phyloP scores from a whole-genome alignment of 1,284 basidiomycete species.

The Cryptococcus sp. region DNA sequence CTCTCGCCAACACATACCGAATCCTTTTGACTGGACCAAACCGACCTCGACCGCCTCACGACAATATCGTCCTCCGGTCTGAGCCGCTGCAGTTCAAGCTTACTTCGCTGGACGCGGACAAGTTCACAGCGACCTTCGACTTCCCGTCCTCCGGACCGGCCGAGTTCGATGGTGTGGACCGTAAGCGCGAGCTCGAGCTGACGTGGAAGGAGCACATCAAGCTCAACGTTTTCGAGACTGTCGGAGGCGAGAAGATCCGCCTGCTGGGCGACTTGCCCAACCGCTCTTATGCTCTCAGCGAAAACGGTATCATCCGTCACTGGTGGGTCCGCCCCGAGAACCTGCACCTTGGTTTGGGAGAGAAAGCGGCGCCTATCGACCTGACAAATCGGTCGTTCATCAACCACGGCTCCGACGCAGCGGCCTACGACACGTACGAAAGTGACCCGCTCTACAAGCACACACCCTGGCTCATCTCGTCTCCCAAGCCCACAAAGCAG shows the following conservation, averaged over 20 bases:
- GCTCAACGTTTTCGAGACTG: conserved; percentile 38
- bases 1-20: conserved; percentile 44
- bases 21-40: conserved; percentile 48
- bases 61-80: conserved; percentile 45
- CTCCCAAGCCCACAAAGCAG: conserved; percentile 27
- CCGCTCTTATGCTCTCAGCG: conserved; percentile 52
- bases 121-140: conserved; percentile 29
- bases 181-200: conserved; percentile 32
- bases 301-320: conserved; percentile 49
- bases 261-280: conserved; percentile 48
- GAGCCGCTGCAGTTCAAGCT: conserved; percentile 34
- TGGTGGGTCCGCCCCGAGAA: conserved; percentile 39
- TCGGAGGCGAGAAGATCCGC: conserved; percentile 28
- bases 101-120: conserved; percentile 20
- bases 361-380: conserved; percentile 54
- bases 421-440: conserved; percentile 53
- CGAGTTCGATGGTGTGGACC: conserved; percentile 23
- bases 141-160: conserved; percentile 32
- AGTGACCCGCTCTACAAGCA: conserved; percentile 57
- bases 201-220: conserved; percentile 41
- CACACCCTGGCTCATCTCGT: conserved; percentile 54
- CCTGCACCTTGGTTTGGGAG: conserved; percentile 54
- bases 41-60: conserved; percentile 50
- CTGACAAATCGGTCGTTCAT: conserved; percentile 47
- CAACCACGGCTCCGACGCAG: conserved; percentile 50